Base-by-base conservation (phyloP, 352 stramenopile genomes). In the Saprolegnia diclina region DNA sequence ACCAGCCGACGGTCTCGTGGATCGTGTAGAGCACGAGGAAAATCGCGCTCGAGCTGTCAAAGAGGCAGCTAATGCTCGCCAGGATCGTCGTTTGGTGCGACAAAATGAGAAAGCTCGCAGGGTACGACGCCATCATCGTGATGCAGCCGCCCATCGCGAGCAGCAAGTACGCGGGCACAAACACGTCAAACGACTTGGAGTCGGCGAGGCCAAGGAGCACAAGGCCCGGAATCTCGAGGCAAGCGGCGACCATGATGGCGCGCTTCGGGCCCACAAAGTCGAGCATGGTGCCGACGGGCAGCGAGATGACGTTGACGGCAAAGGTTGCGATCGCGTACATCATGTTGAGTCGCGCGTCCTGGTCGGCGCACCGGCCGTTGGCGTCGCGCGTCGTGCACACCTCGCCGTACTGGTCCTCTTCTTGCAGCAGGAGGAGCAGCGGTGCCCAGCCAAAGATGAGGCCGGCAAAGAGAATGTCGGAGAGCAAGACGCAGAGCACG, bases 301-400 rank as follows among this genome's bases (percentile, higher is more conserved):
- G 68, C 24, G 83, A 80, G 52, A 76, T 84, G 16, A 85, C 79
- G 42, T 94, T 94, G 66, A 89, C 81, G n/a, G 82, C 81, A 24
- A 94, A 82, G 4, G 83, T 87, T 19, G 85, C 88, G 18, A 92
- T 77, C 4, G 85, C 83, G 48, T 93, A 96, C 67, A 94, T 85
- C 75, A 96, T 81, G 71, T 94, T 92, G n/a, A 94, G 77, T n/a
- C 76, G 74, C 71, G 91, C 92, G 66, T 94, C 85, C 71, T 96
- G 88, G 10, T 71, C 81, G 29, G 82, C 73, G 59, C 87, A 95
- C 29, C 75, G 74, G 46, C 56, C 50, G 14, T 44, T 65, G 11
- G 45, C 56, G 11, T 62, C 67, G 73, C 45, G 70, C 38, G 26
- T 67, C 55, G 40, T 29, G 52, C 88, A 94, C 14, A 94, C 74